phyloP scores from a whole-genome alignment of 805 yeast genomes.

The Saitoella complicata region DNA sequence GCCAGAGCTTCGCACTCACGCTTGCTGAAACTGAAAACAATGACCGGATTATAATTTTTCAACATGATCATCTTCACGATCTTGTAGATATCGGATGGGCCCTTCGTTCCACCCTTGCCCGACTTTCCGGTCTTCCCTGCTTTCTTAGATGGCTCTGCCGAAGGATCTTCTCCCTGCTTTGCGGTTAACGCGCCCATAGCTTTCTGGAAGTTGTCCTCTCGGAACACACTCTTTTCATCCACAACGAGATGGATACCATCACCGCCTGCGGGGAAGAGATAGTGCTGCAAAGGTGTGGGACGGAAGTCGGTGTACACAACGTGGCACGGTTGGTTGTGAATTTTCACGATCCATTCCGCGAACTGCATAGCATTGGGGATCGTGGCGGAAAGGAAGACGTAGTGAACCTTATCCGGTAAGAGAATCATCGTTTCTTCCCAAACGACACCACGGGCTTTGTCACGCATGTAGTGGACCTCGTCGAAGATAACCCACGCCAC shows the following conservation, averaged over 20 bases:
- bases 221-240: conserved; percentile 87
- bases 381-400: conserved; percentile 87
- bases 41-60: conserved; percentile 92
- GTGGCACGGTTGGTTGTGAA: conserved; percentile 92
- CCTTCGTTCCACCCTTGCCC: conserved; percentile 58
- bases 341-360: conserved; percentile 96
- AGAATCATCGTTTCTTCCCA: conserved; percentile 98
- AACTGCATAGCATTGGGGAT: conserved; percentile 97
- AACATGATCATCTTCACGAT: conserved; percentile 97
- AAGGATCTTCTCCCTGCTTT: conserved; percentile 70
- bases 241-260: conserved; percentile 95
- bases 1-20: conserved; percentile 94
- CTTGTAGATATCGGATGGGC: conserved; percentile 51
- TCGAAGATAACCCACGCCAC: conserved; percentile 98
- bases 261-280: conserved; percentile 95
- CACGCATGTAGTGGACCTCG: conserved; percentile 98
- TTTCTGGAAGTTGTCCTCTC: conserved; percentile 95
- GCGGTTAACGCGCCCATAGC: conserved; percentile 91
- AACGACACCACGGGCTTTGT: conserved; percentile 93
- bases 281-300: conserved; percentile 97
- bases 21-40: conserved; percentile 94
- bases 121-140: conserved; percentile 68
- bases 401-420: conserved; percentile 89
- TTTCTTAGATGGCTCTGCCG: conserved; percentile 29
- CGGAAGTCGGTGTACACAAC: conserved; percentile 97